phyloP scores from a whole-genome alignment of 768 basidiomycete genomes.

The Auriscalpium orientale region DNA sequence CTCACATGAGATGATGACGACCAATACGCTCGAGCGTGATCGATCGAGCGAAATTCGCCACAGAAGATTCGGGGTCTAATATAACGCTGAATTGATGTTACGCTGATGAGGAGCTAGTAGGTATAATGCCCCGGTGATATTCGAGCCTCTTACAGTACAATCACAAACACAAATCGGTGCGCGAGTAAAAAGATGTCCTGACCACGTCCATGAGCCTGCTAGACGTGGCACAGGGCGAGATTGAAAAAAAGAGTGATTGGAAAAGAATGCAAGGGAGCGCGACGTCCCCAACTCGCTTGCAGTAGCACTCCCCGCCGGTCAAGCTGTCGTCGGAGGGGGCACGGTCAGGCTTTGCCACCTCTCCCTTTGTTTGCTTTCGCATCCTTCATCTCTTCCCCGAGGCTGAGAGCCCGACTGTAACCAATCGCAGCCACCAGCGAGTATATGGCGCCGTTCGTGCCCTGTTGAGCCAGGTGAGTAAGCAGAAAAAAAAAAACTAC shows the following conservation, averaged over 20 bases:
- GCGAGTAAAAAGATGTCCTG: not conserved
- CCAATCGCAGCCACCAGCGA: constrained; percentile 63
- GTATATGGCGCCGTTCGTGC: constrained; percentile 77
- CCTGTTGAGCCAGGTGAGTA: constrained; percentile 35
- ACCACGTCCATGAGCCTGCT: constrained; percentile 5
- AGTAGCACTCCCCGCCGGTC: constrained; percentile 15
- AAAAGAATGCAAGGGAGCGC: not conserved
- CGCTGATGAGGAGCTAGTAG: too few relatives aligned
- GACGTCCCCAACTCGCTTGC: not conserved
- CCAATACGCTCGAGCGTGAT: too few relatives aligned
- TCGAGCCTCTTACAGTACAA: not conserved
- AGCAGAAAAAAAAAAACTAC: not conserved
- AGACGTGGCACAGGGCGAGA: not conserved
- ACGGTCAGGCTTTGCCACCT: constrained; percentile 44
- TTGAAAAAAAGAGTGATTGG: not conserved
- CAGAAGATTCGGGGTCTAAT: too few relatives aligned
- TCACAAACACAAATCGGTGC: not conserved
- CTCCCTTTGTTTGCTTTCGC: constrained; percentile 57
- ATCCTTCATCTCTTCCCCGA: constrained; percentile 64
- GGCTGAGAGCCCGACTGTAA: constrained; percentile 57
- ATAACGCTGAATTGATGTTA: too few relatives aligned
- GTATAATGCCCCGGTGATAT: too few relatives aligned
- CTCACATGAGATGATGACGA: too few relatives aligned
- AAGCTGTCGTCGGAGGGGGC: not conserved
- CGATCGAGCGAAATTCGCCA: too few relatives aligned